phyloP scores from a whole-genome alignment of 2,329 filamentous ascomycete genomes.

The Rhytidhysteron rufulum region DNA sequence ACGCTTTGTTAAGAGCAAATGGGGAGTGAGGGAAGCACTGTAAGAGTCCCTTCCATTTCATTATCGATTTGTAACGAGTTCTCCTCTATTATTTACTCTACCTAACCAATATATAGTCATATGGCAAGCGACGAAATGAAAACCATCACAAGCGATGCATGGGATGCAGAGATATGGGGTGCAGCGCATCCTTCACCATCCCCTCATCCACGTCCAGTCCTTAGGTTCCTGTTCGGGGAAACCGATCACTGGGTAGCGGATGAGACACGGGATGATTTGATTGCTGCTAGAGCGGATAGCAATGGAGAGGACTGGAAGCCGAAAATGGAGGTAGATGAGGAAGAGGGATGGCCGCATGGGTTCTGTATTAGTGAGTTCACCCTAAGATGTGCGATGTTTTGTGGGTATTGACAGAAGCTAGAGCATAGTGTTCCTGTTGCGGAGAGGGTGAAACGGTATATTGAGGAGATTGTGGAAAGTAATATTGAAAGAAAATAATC shows the following conservation, averaged over 20 bases:
- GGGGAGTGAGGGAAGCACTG: conserved; percentile 54
- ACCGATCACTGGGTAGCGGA: conserved; percentile 62
- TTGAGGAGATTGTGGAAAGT: conserved; percentile 38
- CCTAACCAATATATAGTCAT: conserved; percentile 30
- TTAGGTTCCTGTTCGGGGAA: conserved; percentile 58
- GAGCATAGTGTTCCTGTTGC: conserved; percentile 48
- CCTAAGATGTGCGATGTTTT: neutral
- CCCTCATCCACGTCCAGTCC: conserved; percentile 36
- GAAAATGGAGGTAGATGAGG: conserved; percentile 53
- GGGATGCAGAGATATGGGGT: conserved; percentile 59
- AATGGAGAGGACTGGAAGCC: conserved; percentile 37
- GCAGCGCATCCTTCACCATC: conserved; percentile 26
- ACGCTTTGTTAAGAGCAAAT: conserved; percentile 46
- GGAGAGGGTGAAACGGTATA: conserved; percentile 47
- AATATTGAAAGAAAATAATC: conserved; percentile 15
- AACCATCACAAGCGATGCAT: conserved; percentile 54
- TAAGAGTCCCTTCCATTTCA: conserved; percentile 15
- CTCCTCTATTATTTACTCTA: neutral
- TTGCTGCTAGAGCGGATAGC: conserved; percentile 39
- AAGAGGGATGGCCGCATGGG: conserved; percentile 53
- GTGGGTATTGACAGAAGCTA: conserved; percentile 23
- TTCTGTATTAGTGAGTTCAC: conserved; percentile 53
- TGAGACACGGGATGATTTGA: conserved; percentile 53
- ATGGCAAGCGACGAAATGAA: conserved; percentile 58
- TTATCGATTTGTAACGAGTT: neutral